phyloP scores from a whole-genome alignment of 148 eudicot species.

The Rhododendron ferrugineum region DNA sequence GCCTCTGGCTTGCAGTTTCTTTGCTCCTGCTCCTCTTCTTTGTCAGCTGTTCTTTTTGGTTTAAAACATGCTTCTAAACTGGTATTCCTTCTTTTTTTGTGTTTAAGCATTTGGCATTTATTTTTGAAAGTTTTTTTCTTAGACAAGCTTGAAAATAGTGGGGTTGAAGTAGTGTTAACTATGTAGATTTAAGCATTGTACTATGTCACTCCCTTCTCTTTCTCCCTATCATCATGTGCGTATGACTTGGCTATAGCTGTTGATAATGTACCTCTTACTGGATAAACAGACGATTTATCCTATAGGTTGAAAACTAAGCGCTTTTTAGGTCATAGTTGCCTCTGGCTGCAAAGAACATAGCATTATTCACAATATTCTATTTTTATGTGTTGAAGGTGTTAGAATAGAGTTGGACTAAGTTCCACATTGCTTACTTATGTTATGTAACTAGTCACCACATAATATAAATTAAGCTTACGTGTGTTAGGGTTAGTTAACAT shows the following conservation, averaged over 20 bases:
- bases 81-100: slow-evolving; percentile 36
- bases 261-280: neutral
- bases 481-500: too few relatives aligned
- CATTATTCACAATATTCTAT: neutral
- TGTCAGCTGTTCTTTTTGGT: slow-evolving; percentile 55
- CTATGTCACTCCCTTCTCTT: neutral
- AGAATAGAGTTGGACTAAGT: too few relatives aligned
- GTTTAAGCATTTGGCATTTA: neutral
- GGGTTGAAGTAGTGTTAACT: neutral
- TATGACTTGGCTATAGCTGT: neutral
- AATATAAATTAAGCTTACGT: too few relatives aligned
- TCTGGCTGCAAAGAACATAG: neutral
- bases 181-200: neutral
- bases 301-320: neutral
- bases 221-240: neutral
- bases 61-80: slow-evolving; percentile 74
- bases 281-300: neutral
- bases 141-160: neutral
- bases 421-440: too few relatives aligned
- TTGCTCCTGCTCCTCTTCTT: slow-evolving; percentile 56
- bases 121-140: neutral
- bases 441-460: too few relatives aligned
- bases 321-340: neutral
- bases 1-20: slow-evolving; percentile 82
- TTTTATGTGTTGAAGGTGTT: neutral